phyloP scores from a whole-genome alignment of 768 basidiomycete genomes.

The Heimioporus sp. region DNA sequence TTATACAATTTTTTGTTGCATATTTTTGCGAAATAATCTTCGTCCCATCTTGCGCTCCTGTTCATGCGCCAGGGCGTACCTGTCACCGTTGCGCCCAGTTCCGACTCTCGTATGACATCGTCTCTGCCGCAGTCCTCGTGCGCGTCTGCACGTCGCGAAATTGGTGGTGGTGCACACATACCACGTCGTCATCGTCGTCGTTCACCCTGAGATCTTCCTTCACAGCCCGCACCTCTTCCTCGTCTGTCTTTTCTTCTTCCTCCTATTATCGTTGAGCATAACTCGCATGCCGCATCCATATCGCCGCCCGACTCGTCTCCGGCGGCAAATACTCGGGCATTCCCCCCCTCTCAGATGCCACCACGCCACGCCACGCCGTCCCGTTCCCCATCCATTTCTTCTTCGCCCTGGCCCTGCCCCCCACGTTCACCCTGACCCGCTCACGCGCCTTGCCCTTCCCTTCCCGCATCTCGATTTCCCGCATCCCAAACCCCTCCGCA shows the following conservation, averaged over 20 bases:
- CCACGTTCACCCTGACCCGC: background rate
- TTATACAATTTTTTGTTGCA: conserved; percentile 9
- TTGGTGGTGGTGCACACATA: background rate
- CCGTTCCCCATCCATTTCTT: background rate
- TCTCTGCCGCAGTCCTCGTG: background rate
- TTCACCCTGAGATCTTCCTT: conserved; percentile 3
- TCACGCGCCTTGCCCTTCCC: background rate
- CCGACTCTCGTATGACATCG: background rate
- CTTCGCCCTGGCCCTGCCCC: no score
- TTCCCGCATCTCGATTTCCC: conserved; percentile 8
- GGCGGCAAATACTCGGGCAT: conserved; percentile 27
- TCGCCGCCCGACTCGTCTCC: conserved; percentile 25
- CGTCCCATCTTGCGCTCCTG: conserved; percentile 20
- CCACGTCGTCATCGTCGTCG: background rate
- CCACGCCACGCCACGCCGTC: conserved; percentile 12
- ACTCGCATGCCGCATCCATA: conserved; percentile 21
- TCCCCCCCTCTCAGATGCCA: conserved; percentile 10
- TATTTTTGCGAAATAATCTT: conserved; percentile 2
- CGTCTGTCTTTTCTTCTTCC: background rate
- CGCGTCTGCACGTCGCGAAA: conserved; percentile 1
- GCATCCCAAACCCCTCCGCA: conserved; percentile 29
- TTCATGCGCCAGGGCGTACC: conserved; percentile 4
- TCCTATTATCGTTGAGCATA: background rate
- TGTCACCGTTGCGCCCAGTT: background rate
- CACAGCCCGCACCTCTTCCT: conserved; percentile 11